These are phyloP conservation scores for Canavalia ensiformis DNA, from an alignment of 306 rosid genomes.

Conservation along the genomic window DNA sequence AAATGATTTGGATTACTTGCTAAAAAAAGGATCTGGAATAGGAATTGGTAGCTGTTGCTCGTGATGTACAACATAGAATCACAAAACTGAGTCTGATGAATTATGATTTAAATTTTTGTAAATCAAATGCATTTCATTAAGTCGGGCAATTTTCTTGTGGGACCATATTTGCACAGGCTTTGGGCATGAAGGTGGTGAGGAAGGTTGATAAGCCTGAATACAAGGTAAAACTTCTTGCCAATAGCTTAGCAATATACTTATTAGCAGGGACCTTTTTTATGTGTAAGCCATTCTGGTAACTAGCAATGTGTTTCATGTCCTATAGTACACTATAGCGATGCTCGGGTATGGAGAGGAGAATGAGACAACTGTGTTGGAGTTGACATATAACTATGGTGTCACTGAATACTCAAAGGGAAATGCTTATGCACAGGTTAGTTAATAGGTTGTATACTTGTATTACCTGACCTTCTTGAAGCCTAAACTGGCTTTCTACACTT, in stretches of 20 bases:
- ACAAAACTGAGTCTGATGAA: slow-evolving; percentile 2
- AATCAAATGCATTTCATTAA: slow-evolving; percentile 24
- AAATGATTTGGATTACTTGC: neutral
- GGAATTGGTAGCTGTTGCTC: slow-evolving; percentile 36
- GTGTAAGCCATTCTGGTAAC: neutral
- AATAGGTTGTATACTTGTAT: slow-evolving; percentile 13
- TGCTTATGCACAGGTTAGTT: slow-evolving; percentile 89
- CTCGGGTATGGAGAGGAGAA: slow-evolving; percentile 83
- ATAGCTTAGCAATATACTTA: slow-evolving; percentile 6
- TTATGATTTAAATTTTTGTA: slow-evolving; percentile 1
- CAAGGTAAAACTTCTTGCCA: slow-evolving; percentile 63
- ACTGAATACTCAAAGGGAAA: slow-evolving; percentile 85
- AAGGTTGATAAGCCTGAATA: slow-evolving; percentile 79
- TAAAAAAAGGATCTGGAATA: neutral
- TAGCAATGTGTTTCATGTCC: slow-evolving; percentile 38
- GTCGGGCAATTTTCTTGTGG: slow-evolving; percentile 17
- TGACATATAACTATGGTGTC: slow-evolving; percentile 90
- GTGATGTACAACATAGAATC: slow-evolving; percentile 9
- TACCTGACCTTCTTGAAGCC: neutral
- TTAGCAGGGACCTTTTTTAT: neutral
- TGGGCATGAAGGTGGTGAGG: slow-evolving; percentile 84
- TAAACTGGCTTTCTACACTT: slow-evolving; percentile 7
- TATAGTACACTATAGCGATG: slow-evolving; percentile 77
- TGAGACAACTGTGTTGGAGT: slow-evolving; percentile 84
- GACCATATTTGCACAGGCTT: slow-evolving; percentile 67